Percentiles rank a stretch among this genome's conserved stretches.
These are phyloP conservation scores for Epichloe sibirici DNA, from an alignment of 2,329 filamentous ascomycete species.

Conservation along the genomic window DNA sequence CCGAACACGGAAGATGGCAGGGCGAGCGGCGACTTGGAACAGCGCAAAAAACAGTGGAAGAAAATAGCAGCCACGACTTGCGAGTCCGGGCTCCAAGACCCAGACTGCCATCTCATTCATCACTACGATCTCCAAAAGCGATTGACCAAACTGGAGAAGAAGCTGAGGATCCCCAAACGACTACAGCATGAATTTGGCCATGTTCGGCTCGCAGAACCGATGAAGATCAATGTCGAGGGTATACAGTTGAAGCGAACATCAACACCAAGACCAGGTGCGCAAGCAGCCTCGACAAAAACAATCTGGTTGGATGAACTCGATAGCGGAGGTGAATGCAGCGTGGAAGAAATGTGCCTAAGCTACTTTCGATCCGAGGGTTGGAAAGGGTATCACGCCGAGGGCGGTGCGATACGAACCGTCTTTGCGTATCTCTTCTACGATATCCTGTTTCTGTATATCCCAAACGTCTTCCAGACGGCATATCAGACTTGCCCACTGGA, in stretches of 20 bases:
- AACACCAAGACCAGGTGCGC: conserved; percentile 24
- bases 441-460: conserved; percentile 81
- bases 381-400: conserved; percentile 92
- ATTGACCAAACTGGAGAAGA: conserved; percentile 79
- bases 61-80: conserved; percentile 66
- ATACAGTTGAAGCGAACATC: conserved; percentile 59
- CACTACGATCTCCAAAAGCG: conserved; percentile 94
- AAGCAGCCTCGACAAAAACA: conserved; percentile 53
- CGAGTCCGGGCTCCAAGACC: conserved; percentile 75
- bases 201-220: conserved; percentile 62
- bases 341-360: conserved; percentile 89
- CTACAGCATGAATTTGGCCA: conserved; percentile 90
- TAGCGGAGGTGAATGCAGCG: conserved; percentile 61
- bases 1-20: conserved; percentile 40
- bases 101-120: conserved; percentile 79
- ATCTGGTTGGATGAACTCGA: conserved; percentile 75
- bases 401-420: conserved; percentile 81
- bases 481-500: conserved; percentile 93
- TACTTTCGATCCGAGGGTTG: conserved; percentile 74
- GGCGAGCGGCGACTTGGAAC: conserved; percentile 24
- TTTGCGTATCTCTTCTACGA: conserved; percentile 89
- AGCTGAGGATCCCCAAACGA: conserved; percentile 68
- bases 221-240: conserved; percentile 64
- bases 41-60: conserved; percentile 75
- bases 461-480: conserved; percentile 92